Conservation (phyloP, 352 stramenopile genomes). For the Globisporangium canariense region DNA sequence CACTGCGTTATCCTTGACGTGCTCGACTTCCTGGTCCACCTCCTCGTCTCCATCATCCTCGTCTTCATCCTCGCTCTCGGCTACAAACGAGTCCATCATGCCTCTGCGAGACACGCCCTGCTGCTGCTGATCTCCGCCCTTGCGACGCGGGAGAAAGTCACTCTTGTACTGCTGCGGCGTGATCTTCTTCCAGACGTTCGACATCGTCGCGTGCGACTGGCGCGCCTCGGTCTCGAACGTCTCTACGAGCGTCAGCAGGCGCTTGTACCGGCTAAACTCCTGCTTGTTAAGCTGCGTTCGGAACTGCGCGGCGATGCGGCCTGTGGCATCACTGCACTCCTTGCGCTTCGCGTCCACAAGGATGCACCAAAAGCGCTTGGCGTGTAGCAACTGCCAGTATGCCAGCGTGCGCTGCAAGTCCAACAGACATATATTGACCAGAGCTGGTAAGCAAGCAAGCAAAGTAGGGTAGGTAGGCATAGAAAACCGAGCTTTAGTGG, state of each 20-base stretch:
- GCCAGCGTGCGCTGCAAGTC: constrained; percentile 50
- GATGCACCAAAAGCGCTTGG: constrained; percentile 76
- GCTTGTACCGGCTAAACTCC: constrained; percentile 80
- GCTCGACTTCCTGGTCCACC: constrained; percentile 31
- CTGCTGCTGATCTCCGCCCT: not conserved
- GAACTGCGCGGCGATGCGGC: constrained; percentile 39
- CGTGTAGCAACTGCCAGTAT: constrained; percentile 80
- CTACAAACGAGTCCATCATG: constrained; percentile 57
- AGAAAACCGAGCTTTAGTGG: not conserved
- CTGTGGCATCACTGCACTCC: constrained; percentile 32
- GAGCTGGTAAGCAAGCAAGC: not conserved
- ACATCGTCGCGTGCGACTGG: constrained; percentile 28
- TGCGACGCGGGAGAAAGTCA: constrained; percentile 37
- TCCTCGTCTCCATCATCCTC: constrained; percentile 38
- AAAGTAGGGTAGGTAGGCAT: not conserved
- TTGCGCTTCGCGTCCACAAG: constrained; percentile 66
- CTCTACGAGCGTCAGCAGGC: constrained; percentile 54
- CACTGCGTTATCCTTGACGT: constrained; percentile 14
- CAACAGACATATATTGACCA: not conserved
- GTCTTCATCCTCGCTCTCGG: constrained; percentile 47
- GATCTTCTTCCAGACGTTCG: constrained; percentile 72
- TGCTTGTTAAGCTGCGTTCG: constrained; percentile 47
- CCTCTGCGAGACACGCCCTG: constrained; percentile 32
- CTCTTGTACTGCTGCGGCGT: constrained; percentile 36
- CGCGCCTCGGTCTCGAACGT: constrained; percentile 59